Evolutionary conservation across 2,329 filamentous ascomycete genomes (phyloP), one percentile per base, ranked within the genome.

Genomic region (Calonectria hongkongensis): DNA sequence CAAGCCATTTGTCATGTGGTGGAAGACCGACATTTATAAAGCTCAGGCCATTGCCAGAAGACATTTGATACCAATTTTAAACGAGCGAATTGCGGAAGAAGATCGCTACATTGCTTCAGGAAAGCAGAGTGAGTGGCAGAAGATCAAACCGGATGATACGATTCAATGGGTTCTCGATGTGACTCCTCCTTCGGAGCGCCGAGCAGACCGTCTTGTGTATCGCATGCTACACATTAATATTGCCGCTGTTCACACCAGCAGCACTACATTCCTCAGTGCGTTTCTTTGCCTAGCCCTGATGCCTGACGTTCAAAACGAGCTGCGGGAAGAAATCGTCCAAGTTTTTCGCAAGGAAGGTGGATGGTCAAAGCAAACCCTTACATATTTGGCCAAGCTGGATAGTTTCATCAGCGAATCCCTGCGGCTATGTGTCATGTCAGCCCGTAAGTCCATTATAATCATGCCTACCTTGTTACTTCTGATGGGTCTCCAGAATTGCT

Each of bases 101-200:
- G 30, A 56, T 21, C 51, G 51, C 2, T 56, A 56, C 27, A 36
- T 56, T 21, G 18, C 51, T 21, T 18, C 51, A 12, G 51, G 51
- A 33, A 56, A 56, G 30, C 8, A 21, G n/a, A 36, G 4, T 5
- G 51, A 56, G 28, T 56, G 51, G 51, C 5, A 56, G 18, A 56
- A 56, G 51, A 36, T 56, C 28, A 56, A 56, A 36, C 51, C 51
- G 21, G 51, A 56, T 13, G 51, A 56, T 36, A 56, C 51, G 4
- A 56, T 56, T 9, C 51, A 56, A 36, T 56, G 51, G 51, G 51
- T 56, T 9, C 51, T 56, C 18, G 51, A 56, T 13, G 51, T 56
- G 9, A 56, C 51, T 36, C 51, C 51, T 8, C 51, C 51, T 2
- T 13, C 28, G 7, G 51, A 56, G 51, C 51, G 51, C 18, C 28